These are phyloP conservation scores for Hypholoma sublateritium DNA, from an alignment of 768 basidiomycete species.

Conservation along the genomic window DNA sequence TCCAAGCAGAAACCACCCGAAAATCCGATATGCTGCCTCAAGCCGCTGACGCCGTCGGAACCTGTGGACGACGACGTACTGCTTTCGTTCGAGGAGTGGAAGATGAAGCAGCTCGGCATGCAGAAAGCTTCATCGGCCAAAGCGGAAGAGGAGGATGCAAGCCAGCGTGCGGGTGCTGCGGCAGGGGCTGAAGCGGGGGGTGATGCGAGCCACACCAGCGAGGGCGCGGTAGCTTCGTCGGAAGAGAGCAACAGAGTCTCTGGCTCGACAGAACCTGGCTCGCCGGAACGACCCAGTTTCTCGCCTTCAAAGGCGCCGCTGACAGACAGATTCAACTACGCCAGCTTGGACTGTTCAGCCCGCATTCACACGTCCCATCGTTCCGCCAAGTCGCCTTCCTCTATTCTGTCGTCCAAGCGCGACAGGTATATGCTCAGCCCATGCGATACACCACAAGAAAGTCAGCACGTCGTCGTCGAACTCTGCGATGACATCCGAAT, in stretches of 20 bases:
- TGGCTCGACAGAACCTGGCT: slow-evolving; percentile 12
- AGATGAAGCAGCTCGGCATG: slow-evolving; percentile 56
- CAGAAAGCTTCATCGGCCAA: slow-evolving; percentile 33
- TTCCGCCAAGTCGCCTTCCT: slow-evolving; percentile 76
- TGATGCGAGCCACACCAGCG: slow-evolving; percentile 4
- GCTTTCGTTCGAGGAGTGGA: slow-evolving; percentile 89
- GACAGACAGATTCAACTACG: slow-evolving; percentile 93
- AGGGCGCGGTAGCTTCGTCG: slow-evolving; percentile 1
- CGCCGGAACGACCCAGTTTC: slow-evolving; percentile 32
- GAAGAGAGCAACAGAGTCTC: slow-evolving; percentile 2
- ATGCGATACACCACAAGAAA: slow-evolving; percentile 59
- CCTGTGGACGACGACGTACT: slow-evolving; percentile 61
- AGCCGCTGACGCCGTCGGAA: slow-evolving; percentile 47
- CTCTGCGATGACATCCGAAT: slow-evolving; percentile 97
- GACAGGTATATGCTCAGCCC: slow-evolving; percentile 98
- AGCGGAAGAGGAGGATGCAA: slow-evolving; percentile 23
- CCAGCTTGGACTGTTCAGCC: slow-evolving; percentile 89
- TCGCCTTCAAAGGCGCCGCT: slow-evolving; percentile 74
- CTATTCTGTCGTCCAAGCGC: slow-evolving; percentile 85
- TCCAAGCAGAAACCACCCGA: slow-evolving; percentile 47
- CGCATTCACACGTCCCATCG: slow-evolving; percentile 85
- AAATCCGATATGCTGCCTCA: slow-evolving; percentile 69
- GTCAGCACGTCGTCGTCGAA: slow-evolving; percentile 88
- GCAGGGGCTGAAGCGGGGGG: not conserved
- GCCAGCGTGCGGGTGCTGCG: slow-evolving; percentile 14